Percentiles rank a stretch among this genome's conserved stretches.
These are phyloP conservation scores for Calendula officinalis DNA, from an alignment of 129 eudicot genomes.

Conservation along the genomic window DNA sequence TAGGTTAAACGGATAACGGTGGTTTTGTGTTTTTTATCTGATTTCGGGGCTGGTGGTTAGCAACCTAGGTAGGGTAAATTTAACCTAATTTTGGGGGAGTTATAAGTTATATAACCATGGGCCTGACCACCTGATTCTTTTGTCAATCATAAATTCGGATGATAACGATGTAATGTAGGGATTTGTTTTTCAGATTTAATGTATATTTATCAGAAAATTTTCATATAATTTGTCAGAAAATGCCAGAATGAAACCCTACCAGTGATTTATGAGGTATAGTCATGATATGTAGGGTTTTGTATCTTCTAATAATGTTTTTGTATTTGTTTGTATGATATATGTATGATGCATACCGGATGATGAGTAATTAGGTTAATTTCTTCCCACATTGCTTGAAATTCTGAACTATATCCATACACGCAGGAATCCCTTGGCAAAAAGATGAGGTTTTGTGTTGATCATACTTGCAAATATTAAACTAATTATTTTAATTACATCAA, in stretches of 20 bases:
- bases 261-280: conserved; percentile 29
- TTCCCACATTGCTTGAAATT: conserved; percentile 1
- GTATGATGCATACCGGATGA: conserved; percentile 4
- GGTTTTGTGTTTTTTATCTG: conserved; percentile 11
- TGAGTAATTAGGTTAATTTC: not conserved
- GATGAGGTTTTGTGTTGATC: conserved; percentile 22
- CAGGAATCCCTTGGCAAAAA: conserved; percentile 23
- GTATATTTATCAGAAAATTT: not conserved
- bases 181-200: not conserved
- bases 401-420: conserved; percentile 17
- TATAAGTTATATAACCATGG: conserved; percentile 18
- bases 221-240: conserved; percentile 13
- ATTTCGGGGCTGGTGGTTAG: conserved; percentile 16
- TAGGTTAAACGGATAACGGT: conserved; percentile 33
- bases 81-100: conserved; percentile 18
- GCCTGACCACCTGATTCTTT: conserved; percentile 33
- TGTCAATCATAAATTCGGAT: conserved; percentile 8
- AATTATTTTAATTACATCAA: conserved; percentile 17
- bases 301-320: conserved; percentile 14
- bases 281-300: conserved; percentile 16
- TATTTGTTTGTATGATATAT: not conserved
- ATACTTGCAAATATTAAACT: conserved; percentile 19
- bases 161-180: conserved; percentile 18
- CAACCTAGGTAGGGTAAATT: conserved; percentile 1
- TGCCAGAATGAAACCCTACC: conserved; percentile 35